These are phyloP conservation scores for Biscogniauxia sp. DNA, from an alignment of 2,329 filamentous ascomycete genomes.

Conservation along the genomic window DNA sequence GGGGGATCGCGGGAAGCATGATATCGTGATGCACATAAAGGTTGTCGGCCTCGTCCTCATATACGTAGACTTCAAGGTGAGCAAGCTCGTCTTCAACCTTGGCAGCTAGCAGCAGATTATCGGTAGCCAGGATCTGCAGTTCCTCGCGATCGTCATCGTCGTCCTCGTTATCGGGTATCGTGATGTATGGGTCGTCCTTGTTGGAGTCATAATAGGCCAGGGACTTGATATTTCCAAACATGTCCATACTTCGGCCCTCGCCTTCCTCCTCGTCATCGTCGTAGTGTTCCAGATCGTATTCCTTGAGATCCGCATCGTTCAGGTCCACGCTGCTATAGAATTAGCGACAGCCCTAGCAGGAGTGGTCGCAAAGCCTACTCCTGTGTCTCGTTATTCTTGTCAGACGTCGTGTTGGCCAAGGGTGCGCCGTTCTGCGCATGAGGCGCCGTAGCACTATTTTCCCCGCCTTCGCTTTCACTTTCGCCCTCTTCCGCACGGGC, in stretches of 20 bases:
- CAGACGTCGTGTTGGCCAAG: neutral
- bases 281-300: constrained; percentile 95
- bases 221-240: constrained; percentile 94
- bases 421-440: neutral
- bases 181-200: constrained; percentile 95
- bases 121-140: constrained; percentile 85
- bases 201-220: constrained; percentile 92
- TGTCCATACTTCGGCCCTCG: constrained; percentile 74
- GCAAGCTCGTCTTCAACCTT: constrained; percentile 97
- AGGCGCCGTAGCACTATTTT: neutral
- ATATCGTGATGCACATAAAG: constrained; percentile 99
- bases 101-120: constrained; percentile 88
- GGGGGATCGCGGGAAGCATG: constrained; percentile 94
- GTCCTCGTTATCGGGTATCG: constrained; percentile 67
- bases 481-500: constrained; percentile 51
- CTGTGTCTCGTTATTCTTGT: constrained; percentile 16
- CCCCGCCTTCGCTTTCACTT: constrained; percentile 11
- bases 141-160: constrained; percentile 91
- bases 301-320: constrained; percentile 84
- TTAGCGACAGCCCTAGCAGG: constrained; percentile 2
- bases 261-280: constrained; percentile 75
- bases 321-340: constrained; percentile 43
- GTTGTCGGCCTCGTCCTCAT: constrained; percentile 93
- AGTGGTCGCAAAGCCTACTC: constrained; percentile 17
- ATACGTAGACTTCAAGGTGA: constrained; percentile 95